These are phyloP conservation scores for Colletotrichum spaethianum DNA, from an alignment of 2,329 filamentous ascomycete species.

Conservation along the genomic window DNA sequence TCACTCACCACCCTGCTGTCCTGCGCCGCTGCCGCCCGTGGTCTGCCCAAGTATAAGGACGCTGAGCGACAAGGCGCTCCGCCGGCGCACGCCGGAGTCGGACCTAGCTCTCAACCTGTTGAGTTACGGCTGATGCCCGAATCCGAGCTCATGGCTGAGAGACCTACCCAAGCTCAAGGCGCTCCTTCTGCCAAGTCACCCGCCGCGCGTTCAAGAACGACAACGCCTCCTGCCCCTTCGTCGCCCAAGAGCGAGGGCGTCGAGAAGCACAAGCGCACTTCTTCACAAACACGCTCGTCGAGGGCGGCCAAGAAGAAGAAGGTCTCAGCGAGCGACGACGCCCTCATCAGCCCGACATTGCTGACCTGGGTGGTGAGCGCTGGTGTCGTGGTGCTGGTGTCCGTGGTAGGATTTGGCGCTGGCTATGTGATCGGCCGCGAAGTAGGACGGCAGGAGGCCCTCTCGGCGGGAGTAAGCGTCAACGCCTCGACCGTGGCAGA, in stretches of 20 bases:
- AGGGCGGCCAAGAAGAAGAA: slow-evolving; percentile 74
- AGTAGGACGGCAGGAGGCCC: slow-evolving; percentile 73
- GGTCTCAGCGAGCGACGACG: slow-evolving; percentile 54
- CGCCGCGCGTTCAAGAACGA: slow-evolving; percentile 45
- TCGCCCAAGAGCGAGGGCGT: slow-evolving; percentile 43
- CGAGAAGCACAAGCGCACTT: slow-evolving; percentile 67
- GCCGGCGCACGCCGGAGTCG: slow-evolving; percentile 54
- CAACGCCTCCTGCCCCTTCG: slow-evolving; percentile 42
- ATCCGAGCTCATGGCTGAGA: slow-evolving; percentile 67
- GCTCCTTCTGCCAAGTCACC: slow-evolving; percentile 47
- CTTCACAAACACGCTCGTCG: slow-evolving; percentile 50
- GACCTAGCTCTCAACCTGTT: slow-evolving; percentile 67
- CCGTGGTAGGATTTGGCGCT: slow-evolving; percentile 78
- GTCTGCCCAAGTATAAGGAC: slow-evolving; percentile 77
- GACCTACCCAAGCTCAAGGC: slow-evolving; percentile 42
- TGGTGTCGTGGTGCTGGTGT: slow-evolving; percentile 77
- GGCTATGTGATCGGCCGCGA: slow-evolving; percentile 79
- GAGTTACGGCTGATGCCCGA: slow-evolving; percentile 73
- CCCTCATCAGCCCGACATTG: slow-evolving; percentile 70
- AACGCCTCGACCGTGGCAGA: slow-evolving; percentile 60
- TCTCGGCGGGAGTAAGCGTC: slow-evolving; percentile 59
- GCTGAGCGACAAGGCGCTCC: slow-evolving; percentile 50
- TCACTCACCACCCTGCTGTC: slow-evolving; percentile 96
- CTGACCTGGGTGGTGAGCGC: slow-evolving; percentile 77
- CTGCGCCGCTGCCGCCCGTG: slow-evolving; percentile 91